Percentiles rank a stretch among this genome's conserved stretches.
These are phyloP conservation scores for Podospora bellae-mahoneyi DNA, from an alignment of 495 filamentous ascomycete genomes.

Conservation along the genomic window DNA sequence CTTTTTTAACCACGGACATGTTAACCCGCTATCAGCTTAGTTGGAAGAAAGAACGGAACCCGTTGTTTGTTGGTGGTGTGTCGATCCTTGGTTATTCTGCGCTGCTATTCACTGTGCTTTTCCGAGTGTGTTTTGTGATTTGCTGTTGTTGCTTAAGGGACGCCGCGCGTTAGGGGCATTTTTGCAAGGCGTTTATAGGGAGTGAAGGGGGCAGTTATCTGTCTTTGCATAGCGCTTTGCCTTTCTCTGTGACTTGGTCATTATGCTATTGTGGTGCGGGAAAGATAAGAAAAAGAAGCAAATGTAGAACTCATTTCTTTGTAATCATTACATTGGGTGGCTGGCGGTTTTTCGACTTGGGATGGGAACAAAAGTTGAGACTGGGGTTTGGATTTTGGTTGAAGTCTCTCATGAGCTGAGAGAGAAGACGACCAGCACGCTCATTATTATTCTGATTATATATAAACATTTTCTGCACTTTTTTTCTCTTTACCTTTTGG, in stretches of 20 bases:
- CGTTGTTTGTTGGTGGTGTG: constrained; percentile 2
- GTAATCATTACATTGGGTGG: not conserved
- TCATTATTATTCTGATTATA: not conserved
- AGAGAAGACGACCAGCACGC: not conserved
- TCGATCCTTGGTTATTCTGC: not conserved
- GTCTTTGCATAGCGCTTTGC: not conserved
- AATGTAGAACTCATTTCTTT: not conserved
- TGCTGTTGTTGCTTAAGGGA: not conserved
- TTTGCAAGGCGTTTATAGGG: not conserved
- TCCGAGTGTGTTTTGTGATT: not conserved
- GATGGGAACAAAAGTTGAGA: not conserved
- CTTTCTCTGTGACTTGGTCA: not conserved
- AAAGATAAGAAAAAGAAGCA: not conserved
- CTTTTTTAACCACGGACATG: not conserved
- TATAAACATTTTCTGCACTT: not conserved
- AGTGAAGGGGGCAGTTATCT: not conserved
- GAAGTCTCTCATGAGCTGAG: not conserved
- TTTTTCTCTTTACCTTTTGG: not conserved
- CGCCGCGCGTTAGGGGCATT: not conserved
- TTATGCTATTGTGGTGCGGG: not conserved
- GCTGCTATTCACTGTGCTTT: not conserved
- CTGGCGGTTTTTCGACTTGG: not conserved
- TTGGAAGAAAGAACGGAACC: constrained; percentile 1
- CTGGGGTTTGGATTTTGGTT: not conserved
- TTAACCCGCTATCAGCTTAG: not conserved